These are phyloP conservation scores for Heteromeles arbutifolia DNA, from an alignment of 306 rosid genomes.

Conservation along the genomic window DNA sequence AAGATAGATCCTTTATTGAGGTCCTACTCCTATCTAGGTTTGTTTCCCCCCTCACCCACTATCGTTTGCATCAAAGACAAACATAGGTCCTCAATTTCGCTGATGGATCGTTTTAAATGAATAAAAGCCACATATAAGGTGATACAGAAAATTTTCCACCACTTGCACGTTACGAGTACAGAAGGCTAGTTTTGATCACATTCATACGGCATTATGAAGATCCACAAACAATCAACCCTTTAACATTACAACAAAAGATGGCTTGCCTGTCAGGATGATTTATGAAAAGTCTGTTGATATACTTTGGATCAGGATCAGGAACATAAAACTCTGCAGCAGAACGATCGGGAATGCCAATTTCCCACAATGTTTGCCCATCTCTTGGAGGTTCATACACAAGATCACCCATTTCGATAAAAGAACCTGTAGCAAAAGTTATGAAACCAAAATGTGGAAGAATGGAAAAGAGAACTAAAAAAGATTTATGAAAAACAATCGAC, in stretches of 20 bases:
- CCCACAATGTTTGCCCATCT: constrained; percentile 94
- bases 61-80: neutral
- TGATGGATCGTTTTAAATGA: neutral
- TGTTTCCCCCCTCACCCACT: neutral
- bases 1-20: neutral
- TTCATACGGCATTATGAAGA: neutral
- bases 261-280: constrained; percentile 84
- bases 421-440: constrained; percentile 35
- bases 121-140: neutral
- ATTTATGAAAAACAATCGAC: neutral
- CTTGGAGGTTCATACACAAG: constrained; percentile 74
- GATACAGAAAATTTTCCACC: neutral
- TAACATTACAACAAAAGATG: neutral
- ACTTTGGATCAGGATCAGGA: constrained; percentile 78
- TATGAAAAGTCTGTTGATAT: constrained; percentile 60
- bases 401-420: constrained; percentile 51
- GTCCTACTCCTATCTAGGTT: neutral
- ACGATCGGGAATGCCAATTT: constrained; percentile 89
- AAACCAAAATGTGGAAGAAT: neutral
- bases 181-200: neutral
- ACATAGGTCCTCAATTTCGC: neutral
- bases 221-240: neutral
- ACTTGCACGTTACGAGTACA: neutral
- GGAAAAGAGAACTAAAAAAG: neutral
- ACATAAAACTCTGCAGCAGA: constrained; percentile 82